Percentiles rank a stretch among this genome's conserved stretches.
Evolutionary conservation across 2,329 filamentous ascomycete genomes (phyloP).

Genomic region (Anthostomella pinea): DNA sequence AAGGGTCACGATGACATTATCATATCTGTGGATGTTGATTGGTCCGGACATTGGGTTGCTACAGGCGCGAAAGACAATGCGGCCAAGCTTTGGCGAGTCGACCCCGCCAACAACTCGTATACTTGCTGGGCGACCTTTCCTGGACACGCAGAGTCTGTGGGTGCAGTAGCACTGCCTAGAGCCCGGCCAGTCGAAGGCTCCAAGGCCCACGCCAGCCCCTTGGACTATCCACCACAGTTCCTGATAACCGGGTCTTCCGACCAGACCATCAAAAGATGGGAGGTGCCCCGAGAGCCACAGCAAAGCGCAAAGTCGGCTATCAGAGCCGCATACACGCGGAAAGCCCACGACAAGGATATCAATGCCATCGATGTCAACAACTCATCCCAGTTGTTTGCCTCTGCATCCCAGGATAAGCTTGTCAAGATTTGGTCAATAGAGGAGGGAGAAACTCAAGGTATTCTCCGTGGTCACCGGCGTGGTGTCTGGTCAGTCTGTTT

Average conservation of each 20-base stretch:
- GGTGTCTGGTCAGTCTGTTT: conserved; percentile 97
- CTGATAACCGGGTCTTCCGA: conserved; percentile 92
- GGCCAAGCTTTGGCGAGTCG: conserved; percentile 84
- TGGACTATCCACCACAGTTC: conserved; percentile 78
- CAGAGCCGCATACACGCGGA: conserved; percentile 78
- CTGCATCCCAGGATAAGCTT: conserved; percentile 92
- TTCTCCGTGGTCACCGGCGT: conserved; percentile 86
- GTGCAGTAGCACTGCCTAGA: conserved; percentile 81
- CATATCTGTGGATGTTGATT: conserved; percentile 90
- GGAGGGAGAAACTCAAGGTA: conserved; percentile 86
- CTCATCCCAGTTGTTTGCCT: conserved; percentile 78
- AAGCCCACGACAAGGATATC: conserved; percentile 98
- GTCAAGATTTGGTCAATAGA: conserved; percentile 95
- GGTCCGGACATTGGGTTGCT: conserved; percentile 95
- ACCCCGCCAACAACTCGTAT: conserved; percentile 70
- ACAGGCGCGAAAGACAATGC: conserved; percentile 97
- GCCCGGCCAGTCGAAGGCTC: conserved; percentile 65
- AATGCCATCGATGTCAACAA: conserved; percentile 86
- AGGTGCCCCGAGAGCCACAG: conserved; percentile 60
- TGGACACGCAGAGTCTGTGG: conserved; percentile 90
- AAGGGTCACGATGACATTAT: conserved; percentile 95
- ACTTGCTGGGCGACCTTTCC: conserved; percentile 79
- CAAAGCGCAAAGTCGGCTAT: conserved; percentile 50
- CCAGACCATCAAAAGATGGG: conserved; percentile 92
- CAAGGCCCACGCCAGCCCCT: conserved; percentile 67